phyloP scores from a whole-genome alignment of 2,329 filamentous ascomycete species.

The Curvularia sp. region DNA sequence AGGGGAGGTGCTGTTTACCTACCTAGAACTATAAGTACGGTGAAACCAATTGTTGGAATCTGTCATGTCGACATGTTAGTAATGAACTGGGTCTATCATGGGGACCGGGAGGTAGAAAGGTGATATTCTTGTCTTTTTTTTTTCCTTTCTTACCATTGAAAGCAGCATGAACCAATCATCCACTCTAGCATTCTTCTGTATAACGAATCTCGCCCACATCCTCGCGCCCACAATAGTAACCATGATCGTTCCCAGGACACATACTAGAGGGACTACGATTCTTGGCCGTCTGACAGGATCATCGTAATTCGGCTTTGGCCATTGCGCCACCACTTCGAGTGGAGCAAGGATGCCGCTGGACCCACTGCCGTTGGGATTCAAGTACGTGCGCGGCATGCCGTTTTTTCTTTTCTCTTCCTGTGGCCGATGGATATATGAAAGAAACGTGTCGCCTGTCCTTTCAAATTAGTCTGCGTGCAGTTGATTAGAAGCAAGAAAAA shows the following conservation, averaged over 20 bases:
- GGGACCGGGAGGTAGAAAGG: neutral
- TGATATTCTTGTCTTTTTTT: neutral
- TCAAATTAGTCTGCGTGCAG: neutral
- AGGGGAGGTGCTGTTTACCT: neutral
- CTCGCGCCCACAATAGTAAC: conserved; percentile 16
- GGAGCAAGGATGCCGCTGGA: conserved; percentile 24
- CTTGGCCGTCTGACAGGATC: conserved; percentile 15
- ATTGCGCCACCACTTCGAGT: conserved; percentile 17
- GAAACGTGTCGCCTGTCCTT: neutral
- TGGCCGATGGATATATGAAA: neutral
- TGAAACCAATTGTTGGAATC: conserved; percentile 10
- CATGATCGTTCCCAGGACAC: conserved; percentile 19
- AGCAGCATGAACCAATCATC: conserved; percentile 32
- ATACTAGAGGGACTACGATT: conserved; percentile 17
- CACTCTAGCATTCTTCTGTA: conserved; percentile 22
- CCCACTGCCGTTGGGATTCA: conserved; percentile 6
- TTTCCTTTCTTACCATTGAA: conserved; percentile 14
- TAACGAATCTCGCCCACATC: conserved; percentile 21
- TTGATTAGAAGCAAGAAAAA: neutral
- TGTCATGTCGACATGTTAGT: conserved; percentile 1
- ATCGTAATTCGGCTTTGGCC: conserved; percentile 27
- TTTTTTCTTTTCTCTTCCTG: neutral
- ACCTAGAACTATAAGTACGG: neutral
- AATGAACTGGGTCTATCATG: neutral
- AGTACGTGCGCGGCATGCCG: neutral